Evolutionary conservation across 164 flowering plant genomes (phyloP).

Genomic region (Nymphaea thermarum): DNA sequence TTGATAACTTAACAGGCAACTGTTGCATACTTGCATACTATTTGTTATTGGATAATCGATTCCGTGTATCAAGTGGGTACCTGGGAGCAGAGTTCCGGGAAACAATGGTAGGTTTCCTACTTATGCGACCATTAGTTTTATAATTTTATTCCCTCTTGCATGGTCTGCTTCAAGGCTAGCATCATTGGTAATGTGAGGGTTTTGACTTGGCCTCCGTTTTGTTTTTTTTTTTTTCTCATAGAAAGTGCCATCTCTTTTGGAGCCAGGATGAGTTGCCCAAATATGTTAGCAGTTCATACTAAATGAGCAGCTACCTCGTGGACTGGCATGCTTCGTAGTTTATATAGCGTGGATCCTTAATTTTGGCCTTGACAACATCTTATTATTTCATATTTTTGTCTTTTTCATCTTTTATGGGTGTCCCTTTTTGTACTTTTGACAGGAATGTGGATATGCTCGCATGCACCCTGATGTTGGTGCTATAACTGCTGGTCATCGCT

Average conservation of each 20-base stretch:
- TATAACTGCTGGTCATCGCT: conserved; percentile 30
- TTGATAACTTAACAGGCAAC: conserved; percentile 47
- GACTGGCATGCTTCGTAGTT: not conserved
- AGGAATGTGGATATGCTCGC: conserved; percentile 39
- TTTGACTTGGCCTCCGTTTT: no score
- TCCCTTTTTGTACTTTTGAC: conserved; percentile 2
- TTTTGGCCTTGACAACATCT: not conserved
- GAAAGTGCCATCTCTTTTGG: no score
- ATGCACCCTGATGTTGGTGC: conserved; percentile 37
- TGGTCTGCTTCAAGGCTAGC: conserved; percentile 46
- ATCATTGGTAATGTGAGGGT: no score
- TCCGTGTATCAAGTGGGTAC: conserved; percentile 77
- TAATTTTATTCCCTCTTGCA: no score
- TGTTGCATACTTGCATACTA: conserved; percentile 66
- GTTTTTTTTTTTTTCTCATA: no score
- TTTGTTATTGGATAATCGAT: conserved; percentile 79
- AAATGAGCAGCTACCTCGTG: no score
- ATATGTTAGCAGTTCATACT: no score
- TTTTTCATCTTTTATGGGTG: not conserved
- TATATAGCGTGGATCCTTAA: not conserved
- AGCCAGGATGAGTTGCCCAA: no score
- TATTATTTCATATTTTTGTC: not conserved
- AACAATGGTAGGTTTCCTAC: conserved; percentile 39
- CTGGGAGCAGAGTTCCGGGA: conserved; percentile 95
- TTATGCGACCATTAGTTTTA: no score